These are phyloP conservation scores for Malassezia dermatis DNA, from an alignment of 1,284 basidiomycete genomes.

Conservation along the genomic window DNA sequence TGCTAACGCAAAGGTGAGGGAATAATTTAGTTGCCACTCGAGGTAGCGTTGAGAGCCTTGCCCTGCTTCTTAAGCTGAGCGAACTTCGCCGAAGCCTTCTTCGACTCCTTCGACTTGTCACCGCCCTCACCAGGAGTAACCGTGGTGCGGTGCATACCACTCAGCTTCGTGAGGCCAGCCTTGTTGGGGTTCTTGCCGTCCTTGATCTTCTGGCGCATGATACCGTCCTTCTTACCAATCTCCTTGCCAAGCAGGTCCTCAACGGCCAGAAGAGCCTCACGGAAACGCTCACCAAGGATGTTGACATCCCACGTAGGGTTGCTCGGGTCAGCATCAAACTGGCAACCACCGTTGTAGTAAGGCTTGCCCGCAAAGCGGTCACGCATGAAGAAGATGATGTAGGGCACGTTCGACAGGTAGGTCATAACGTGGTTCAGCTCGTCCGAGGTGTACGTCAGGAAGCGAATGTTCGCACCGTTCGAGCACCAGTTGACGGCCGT, in stretches of 20 bases:
- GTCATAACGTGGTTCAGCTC: conserved; percentile 17
- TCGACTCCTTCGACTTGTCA: conserved; percentile 8
- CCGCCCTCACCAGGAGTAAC: conserved; percentile 15
- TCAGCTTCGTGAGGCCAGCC: background rate
- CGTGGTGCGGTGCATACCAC: background rate
- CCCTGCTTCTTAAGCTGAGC: background rate
- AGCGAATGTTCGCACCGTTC: conserved; percentile 38
- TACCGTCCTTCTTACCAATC: conserved; percentile 15
- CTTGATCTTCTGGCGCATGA: conserved; percentile 1
- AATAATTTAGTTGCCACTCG: background rate
- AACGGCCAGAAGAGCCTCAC: background rate
- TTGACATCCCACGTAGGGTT: conserved; percentile 3
- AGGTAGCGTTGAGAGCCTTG: background rate
- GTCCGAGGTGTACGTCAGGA: conserved; percentile 20
- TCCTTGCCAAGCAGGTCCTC: conserved; percentile 19
- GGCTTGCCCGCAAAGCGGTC: conserved; percentile 14
- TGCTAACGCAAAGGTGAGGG: background rate
- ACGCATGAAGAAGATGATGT: conserved; percentile 17
- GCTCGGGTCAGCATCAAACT: conserved; percentile 10
- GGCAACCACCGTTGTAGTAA: conserved; percentile 17
- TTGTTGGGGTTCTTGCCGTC: conserved; percentile 18
- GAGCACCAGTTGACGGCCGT: conserved; percentile 33
- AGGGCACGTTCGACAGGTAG: conserved; percentile 15
- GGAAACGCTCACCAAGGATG: conserved; percentile 12
- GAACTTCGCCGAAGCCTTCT: background rate